These are phyloP conservation scores for Hymenoscyphus albidus DNA, from an alignment of 2,329 filamentous ascomycete genomes.

Conservation along the genomic window DNA sequence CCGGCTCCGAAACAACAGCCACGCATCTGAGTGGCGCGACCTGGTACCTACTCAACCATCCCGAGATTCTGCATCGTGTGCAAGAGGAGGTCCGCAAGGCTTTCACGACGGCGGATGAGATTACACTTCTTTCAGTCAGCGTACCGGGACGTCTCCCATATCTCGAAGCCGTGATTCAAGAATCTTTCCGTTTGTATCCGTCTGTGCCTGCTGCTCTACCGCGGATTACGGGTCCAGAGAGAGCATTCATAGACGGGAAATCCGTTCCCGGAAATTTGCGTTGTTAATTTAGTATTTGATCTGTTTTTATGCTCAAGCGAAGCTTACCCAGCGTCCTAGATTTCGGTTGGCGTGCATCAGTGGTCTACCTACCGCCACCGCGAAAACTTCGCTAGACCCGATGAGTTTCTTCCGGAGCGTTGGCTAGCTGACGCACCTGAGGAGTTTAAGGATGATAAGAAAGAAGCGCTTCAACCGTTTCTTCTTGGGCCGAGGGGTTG, in stretches of 20 bases:
- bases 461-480: conserved; percentile 12
- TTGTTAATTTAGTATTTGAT: neutral
- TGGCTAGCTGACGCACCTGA: conserved; percentile 10
- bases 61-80: conserved; percentile 32
- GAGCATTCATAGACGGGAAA: neutral
- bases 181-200: conserved; percentile 42
- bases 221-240: neutral
- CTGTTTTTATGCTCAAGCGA: neutral
- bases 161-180: conserved; percentile 42
- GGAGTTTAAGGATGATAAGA: conserved; percentile 6
- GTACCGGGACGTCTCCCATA: conserved; percentile 33
- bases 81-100: conserved; percentile 39
- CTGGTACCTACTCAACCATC: conserved; percentile 32
- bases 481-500: conserved; percentile 14
- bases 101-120: conserved; percentile 38
- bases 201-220: conserved; percentile 18
- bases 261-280: neutral
- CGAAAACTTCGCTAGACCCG: conserved; percentile 14
- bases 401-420: conserved; percentile 11
- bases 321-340: neutral
- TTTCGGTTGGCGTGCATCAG: conserved; percentile 6
- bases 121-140: conserved; percentile 34
- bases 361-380: conserved; percentile 3
- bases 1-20: conserved; percentile 23
- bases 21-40: conserved; percentile 18